Evolutionary conservation across 768 basidiomycete genomes (phyloP).

Genomic region (Mrakia hoshinonis): DNA sequence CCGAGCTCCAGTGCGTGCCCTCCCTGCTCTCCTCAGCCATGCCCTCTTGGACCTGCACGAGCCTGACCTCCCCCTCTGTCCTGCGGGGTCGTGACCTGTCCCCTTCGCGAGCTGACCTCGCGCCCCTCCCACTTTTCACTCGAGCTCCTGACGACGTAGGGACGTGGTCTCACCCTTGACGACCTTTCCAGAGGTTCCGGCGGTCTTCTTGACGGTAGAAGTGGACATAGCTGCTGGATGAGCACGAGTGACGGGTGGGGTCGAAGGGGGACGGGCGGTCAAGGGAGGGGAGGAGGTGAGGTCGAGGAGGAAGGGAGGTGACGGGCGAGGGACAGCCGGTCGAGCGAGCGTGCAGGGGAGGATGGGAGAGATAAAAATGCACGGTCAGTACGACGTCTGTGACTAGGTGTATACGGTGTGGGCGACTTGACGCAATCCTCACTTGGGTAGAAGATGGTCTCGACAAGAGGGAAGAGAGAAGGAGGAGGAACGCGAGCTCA

Average conservation of each 20-base stretch:
- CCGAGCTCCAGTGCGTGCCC: neutral
- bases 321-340: neutral
- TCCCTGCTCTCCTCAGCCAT: no score
- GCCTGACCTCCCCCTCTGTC: neutral
- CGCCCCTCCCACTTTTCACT: neutral
- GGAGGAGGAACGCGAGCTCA: no score
- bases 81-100: neutral
- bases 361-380: neutral
- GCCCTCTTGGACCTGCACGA: neutral
- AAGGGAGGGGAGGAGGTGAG: neutral
- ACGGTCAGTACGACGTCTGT: neutral
- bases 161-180: slow-evolving; percentile 8
- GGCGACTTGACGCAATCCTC: no score
- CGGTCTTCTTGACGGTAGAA: slow-evolving; percentile 4
- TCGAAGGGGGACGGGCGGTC: neutral
- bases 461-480: no score
- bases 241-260: neutral
- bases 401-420: no score
- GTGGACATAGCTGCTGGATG: neutral
- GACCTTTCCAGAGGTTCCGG: neutral
- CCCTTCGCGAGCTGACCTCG: neutral
- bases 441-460: no score
- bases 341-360: neutral
- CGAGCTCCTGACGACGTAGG: neutral
- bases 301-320: neutral